Evolutionary conservation across 1,284 basidiomycete species (phyloP).

Genomic region (Ceratobasidium sp.): DNA sequence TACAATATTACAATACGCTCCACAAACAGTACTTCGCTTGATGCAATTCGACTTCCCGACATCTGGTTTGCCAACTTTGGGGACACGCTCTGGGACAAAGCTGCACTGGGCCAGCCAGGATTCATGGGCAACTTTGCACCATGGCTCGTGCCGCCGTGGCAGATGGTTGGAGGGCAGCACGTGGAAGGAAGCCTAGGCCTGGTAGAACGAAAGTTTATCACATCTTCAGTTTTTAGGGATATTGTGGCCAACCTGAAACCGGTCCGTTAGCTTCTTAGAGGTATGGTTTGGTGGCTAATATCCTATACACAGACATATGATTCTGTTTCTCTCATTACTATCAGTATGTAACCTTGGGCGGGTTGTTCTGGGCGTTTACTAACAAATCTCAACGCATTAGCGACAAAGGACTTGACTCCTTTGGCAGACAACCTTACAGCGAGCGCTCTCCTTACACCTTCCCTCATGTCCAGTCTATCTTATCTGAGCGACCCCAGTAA

Average conservation of each 20-base stretch:
- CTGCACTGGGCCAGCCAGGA: neutral
- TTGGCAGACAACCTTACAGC: neutral
- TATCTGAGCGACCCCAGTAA: neutral
- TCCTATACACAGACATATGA: neutral
- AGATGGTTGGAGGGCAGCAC: neutral
- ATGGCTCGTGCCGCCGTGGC: conserved; percentile 11
- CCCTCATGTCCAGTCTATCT: neutral
- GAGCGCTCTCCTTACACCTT: conserved; percentile 5
- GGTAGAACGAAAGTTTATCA: conserved; percentile 12
- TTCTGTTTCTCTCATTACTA: neutral
- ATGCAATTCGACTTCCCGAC: neutral
- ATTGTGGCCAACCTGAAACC: conserved; percentile 16
- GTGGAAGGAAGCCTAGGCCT: neutral
- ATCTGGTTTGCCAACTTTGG: conserved; percentile 21
- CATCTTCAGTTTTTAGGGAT: conserved; percentile 15
- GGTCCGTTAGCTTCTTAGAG: neutral
- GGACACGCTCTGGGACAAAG: neutral
- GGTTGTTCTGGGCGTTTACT: neutral
- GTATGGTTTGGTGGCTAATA: neutral
- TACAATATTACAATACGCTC: conserved; percentile 17
- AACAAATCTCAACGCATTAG: neutral
- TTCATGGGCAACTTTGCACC: neutral
- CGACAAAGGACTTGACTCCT: conserved; percentile 1
- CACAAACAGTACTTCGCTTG: conserved; percentile 7
- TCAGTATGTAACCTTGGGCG: neutral